Conservation (phyloP, 768 basidiomycete genomes). For the Trametes cinnabarina region DNA sequence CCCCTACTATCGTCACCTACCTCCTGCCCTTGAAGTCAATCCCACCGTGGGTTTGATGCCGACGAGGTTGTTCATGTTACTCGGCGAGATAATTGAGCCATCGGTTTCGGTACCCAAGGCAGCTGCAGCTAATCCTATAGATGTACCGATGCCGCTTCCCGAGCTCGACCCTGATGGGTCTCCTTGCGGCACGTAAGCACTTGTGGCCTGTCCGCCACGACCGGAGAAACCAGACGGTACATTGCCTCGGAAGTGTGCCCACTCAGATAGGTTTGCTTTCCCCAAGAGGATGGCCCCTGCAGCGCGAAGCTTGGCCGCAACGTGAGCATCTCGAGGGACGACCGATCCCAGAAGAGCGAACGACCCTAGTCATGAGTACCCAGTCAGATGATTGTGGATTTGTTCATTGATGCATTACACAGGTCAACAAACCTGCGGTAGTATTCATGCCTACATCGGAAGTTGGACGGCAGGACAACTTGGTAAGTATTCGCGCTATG, state of each 20-base stretch:
- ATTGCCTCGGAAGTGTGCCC: constrained; percentile 40
- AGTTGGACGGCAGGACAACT: not conserved
- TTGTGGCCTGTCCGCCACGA: constrained; percentile 44
- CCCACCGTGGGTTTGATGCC: constrained; percentile 40
- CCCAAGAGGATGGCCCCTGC: constrained; percentile 43
- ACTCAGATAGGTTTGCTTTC: constrained; percentile 46
- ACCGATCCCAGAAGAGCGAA: constrained; percentile 34
- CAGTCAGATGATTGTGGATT: not conserved
- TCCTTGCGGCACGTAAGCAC: constrained; percentile 42
- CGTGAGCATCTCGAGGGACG: constrained; percentile 35
- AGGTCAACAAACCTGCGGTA: constrained; percentile 29
- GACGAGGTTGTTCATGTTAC: constrained; percentile 41
- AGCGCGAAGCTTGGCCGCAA: constrained; percentile 30
- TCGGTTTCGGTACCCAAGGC: constrained; percentile 48
- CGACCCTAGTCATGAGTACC: constrained; percentile 23
- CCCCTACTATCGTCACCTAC: constrained; percentile 25
- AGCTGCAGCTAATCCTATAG: constrained; percentile 44
- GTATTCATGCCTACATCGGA: constrained; percentile 36
- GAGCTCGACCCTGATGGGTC: constrained; percentile 42
- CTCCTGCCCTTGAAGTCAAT: constrained; percentile 35
- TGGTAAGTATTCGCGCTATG: not conserved
- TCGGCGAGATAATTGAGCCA: constrained; percentile 48
- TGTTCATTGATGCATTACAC: too few relatives aligned
- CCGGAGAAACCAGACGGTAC: constrained; percentile 46
- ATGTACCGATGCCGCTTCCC: constrained; percentile 40